A percentile compares a stretch with the other conserved stretches of the same genome.
Evolutionary conservation across 139 green algal genomes (phyloP).

Genomic region (Chlamydomonas sp.): DNA sequence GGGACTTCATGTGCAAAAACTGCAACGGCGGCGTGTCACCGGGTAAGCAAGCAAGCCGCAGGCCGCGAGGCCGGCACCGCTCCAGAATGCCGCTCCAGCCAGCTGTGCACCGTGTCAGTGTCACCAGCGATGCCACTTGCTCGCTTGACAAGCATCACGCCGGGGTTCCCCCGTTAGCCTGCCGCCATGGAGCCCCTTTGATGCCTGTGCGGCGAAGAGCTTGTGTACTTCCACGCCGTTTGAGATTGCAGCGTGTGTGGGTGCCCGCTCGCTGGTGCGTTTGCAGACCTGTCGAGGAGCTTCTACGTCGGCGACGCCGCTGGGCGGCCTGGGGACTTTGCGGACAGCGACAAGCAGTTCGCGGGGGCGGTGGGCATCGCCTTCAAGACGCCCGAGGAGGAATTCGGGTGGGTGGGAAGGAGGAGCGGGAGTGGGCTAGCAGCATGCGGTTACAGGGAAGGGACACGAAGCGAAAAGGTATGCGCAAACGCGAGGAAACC

Average conservation of each 20-base stretch:
- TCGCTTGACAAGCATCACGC: too few species aligned
- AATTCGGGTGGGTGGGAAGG: constrained; percentile 60
- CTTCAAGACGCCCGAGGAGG: constrained; percentile 67
- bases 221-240: too few species aligned
- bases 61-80: too few species aligned
- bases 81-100: too few species aligned
- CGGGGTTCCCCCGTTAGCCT: too few species aligned
- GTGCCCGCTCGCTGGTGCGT: too few species aligned
- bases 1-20: constrained; percentile 70
- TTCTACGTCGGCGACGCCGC: constrained; percentile 81
- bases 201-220: too few species aligned
- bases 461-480: neutral
- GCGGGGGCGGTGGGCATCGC: constrained; percentile 51
- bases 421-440: neutral
- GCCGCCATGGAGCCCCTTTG: too few species aligned
- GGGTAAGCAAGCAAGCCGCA: constrained; percentile 27
- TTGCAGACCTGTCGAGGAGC: constrained; percentile 32
- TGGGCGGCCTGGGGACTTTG: constrained; percentile 57
- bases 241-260: too few species aligned
- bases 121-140: too few species aligned
- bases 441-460: neutral
- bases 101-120: too few species aligned
- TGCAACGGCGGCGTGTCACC: constrained; percentile 65
- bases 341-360: constrained; percentile 61
- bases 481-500: neutral